These are phyloP conservation scores for Bombardia bombarda DNA, from an alignment of 495 filamentous ascomycete genomes.

Conservation along the genomic window DNA sequence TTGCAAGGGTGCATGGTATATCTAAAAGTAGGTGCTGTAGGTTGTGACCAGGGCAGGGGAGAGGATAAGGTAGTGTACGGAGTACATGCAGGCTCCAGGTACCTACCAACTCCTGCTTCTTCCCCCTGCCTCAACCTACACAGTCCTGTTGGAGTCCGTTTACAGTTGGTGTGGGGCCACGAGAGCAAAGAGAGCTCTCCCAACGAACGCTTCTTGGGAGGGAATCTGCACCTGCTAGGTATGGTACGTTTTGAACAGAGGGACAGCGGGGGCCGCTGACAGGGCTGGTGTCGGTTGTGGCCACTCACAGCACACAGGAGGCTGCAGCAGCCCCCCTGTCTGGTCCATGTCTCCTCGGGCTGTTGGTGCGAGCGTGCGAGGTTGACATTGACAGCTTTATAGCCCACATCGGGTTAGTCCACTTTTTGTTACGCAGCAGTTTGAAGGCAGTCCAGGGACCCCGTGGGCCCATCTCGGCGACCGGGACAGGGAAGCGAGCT, in stretches of 20 bases:
- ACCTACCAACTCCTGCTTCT: too few relatives aligned
- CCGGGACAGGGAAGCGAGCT: constrained; percentile 10
- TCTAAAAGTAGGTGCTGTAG: constrained; percentile 24
- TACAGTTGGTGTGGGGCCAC: constrained; percentile 9
- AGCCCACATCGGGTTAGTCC: constrained; percentile 3
- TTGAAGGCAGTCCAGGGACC: neutral
- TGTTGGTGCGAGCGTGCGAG: constrained; percentile 13
- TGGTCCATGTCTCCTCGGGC: too few relatives aligned
- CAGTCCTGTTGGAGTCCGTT: constrained; percentile 15
- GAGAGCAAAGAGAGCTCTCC: neutral
- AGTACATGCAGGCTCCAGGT: constrained; percentile 11
- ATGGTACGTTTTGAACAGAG: neutral
- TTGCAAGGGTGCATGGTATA: constrained; percentile 11
- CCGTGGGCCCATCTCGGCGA: constrained; percentile 8
- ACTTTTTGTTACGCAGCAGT: constrained; percentile 1
- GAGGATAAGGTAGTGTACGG: constrained; percentile 7
- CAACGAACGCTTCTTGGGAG: too few relatives aligned
- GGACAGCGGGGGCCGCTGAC: constrained; percentile 2
- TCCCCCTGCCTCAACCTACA: too few relatives aligned
- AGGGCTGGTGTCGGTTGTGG: constrained; percentile 16
- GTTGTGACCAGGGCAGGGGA: constrained; percentile 12
- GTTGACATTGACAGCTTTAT: neutral
- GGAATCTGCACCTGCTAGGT: too few relatives aligned
- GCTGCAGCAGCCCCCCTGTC: constrained; percentile 1
- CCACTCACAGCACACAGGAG: constrained; percentile 17